Evolutionary conservation across 2,329 filamentous ascomycete genomes (phyloP), one percentile per base, ranked within the genome.

Genomic region (Juglanconis juglandina): DNA sequence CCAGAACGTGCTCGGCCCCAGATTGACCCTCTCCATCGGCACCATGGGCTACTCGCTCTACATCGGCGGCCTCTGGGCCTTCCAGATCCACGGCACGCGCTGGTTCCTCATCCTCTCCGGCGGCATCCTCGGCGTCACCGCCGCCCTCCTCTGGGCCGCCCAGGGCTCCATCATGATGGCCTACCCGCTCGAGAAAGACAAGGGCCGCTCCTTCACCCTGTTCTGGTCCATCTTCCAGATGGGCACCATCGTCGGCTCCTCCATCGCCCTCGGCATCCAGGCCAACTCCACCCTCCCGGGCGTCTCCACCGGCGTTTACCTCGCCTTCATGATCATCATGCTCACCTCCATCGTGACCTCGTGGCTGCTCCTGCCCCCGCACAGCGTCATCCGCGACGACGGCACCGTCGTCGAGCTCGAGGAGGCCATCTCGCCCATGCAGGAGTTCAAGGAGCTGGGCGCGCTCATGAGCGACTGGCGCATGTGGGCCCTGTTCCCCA

Each of bases 401-500:
- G 66, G 66, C 4, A 63, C 65, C 13, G 51, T 63, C 9, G 63
- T 65, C n/a, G 59, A 62, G 51, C 48, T 64, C n/a, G 60, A 66
- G 51, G 56, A 53, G 13, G 54, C 64, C 14, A 61, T 66, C 33
- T 59, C 59, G 0, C 59, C 63, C 4, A 52, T 30, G 49, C 48
- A 60, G 30, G 66, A 67, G 53, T 59, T 66, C 54, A 52, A 52
- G 17, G 64, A 63, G 44, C 51, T 67, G 3, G 50, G 49, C 32
- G 41, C 44, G 4, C 34, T 66, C 42, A 32, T 63, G 17, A 61
- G 44, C 57, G 66, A 67, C 51, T 64, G 62, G 63, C 59, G 64
- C 69, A 88, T 92, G 66, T 65, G 92, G 52, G 74, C 87, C 6
- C 81, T 92, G 35, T 92, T 92, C 75, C 90, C 90, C 67, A 90